Percentiles rank a stretch among this genome's conserved stretches.
phyloP scores from a whole-genome alignment of 1,139 yeast genomes.

The Geotrichum cucujoidarum region DNA sequence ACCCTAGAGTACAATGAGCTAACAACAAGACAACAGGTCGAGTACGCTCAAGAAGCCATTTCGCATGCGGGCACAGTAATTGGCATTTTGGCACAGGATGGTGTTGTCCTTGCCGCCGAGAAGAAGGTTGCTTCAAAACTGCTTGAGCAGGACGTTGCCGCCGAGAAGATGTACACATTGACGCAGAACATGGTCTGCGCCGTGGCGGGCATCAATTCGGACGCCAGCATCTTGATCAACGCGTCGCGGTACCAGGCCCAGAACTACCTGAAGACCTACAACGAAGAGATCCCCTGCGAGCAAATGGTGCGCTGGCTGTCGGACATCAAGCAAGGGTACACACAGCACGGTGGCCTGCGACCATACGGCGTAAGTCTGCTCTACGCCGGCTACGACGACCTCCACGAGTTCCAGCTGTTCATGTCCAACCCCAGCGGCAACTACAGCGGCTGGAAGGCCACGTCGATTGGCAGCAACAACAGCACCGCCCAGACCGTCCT shows the following conservation, averaged over 20 bases:
- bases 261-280: conserved; percentile 73
- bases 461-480: conserved; percentile 93
- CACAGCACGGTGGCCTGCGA: conserved; percentile 97
- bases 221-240: conserved; percentile 86
- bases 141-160: conserved; percentile 87
- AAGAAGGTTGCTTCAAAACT: conserved; percentile 88
- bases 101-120: conserved; percentile 95
- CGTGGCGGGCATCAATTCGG: conserved; percentile 98
- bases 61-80: conserved; percentile 97
- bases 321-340: conserved; percentile 94
- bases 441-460: conserved; percentile 98
- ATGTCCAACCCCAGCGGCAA: conserved; percentile 97
- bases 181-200: conserved; percentile 82
- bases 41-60: conserved; percentile 95
- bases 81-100: conserved; percentile 87
- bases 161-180: conserved; percentile 85
- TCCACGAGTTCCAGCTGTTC: conserved; percentile 85
- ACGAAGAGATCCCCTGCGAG: conserved; percentile 90
- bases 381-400: conserved; percentile 92
- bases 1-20: too few relatives aligned
- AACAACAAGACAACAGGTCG: too few relatives aligned
- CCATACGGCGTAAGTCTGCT: conserved; percentile 97
- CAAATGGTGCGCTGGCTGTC: conserved; percentile 81
- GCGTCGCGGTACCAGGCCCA: conserved; percentile 86
- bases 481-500: conserved; percentile 93